A percentile compares a stretch with the other conserved stretches of the same genome.
Conservation (phyloP, 306 rosid genomes). For the Nissolia schottii region DNA sequence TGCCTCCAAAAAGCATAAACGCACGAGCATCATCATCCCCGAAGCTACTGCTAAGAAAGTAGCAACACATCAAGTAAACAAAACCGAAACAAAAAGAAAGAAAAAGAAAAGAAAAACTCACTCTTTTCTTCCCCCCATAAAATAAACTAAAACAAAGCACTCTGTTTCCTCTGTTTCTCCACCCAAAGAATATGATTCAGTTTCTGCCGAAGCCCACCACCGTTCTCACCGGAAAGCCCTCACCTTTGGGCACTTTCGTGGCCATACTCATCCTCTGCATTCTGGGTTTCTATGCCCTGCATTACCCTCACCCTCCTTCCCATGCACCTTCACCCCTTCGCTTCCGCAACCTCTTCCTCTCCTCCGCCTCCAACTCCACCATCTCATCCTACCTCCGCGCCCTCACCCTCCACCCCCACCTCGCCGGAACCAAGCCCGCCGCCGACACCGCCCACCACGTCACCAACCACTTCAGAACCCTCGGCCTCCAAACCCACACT, state of each 20-base stretch:
- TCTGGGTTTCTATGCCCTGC: slow-evolving; percentile 51
- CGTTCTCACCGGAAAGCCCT: slow-evolving; percentile 38
- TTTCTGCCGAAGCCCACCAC: slow-evolving; percentile 28
- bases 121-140: neutral
- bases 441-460: slow-evolving; percentile 39
- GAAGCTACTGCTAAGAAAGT: neutral
- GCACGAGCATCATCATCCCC: neutral
- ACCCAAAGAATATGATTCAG: slow-evolving; percentile 40
- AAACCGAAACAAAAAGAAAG: neutral
- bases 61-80: neutral
- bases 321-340: slow-evolving; percentile 13
- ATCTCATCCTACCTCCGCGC: slow-evolving; percentile 66
- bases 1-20: neutral
- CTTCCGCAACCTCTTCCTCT: slow-evolving; percentile 51
- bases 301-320: slow-evolving; percentile 37
- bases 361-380: slow-evolving; percentile 61
- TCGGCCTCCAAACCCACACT: slow-evolving; percentile 47
- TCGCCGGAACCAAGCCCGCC: slow-evolving; percentile 77
- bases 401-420: slow-evolving; percentile 84
- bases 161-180: neutral
- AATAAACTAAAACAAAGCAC: neutral
- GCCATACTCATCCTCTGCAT: slow-evolving; percentile 43
- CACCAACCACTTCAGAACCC: slow-evolving; percentile 42
- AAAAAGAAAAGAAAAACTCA: neutral
- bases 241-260: slow-evolving; percentile 37